Conservation (phyloP, 805 yeast species). For the Maudiozyma saulgeensis region DNA sequence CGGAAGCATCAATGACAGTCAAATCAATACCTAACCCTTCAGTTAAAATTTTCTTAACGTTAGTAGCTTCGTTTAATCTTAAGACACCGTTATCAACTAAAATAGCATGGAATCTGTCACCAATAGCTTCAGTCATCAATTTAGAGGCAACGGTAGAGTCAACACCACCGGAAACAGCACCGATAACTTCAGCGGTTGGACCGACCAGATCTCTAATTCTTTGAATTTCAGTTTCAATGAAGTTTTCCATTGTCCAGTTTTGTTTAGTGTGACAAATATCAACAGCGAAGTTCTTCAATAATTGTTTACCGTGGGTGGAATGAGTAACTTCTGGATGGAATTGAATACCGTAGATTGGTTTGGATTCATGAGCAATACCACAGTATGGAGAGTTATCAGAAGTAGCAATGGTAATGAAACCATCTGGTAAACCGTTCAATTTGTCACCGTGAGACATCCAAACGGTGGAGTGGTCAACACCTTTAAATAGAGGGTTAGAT, state of each 20-base stretch:
- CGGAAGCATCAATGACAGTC: conserved; percentile 89
- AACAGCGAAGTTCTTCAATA: conserved; percentile 88
- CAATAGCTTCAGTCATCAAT: conserved; percentile 95
- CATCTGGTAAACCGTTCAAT: conserved; percentile 79
- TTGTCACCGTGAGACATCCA: conserved; percentile 99
- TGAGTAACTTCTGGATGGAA: conserved; percentile 99
- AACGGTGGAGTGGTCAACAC: conserved; percentile 87
- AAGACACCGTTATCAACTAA: conserved; percentile 96
- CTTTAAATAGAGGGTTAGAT: conserved; percentile 66
- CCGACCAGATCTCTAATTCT: conserved; percentile 89
- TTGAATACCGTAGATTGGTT: conserved; percentile 85
- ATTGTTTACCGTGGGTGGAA: conserved; percentile 78
- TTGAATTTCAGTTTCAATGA: conserved; percentile 90
- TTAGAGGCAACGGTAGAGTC: conserved; percentile 99
- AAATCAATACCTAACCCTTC: conserved; percentile 91
- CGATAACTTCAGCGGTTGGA: conserved; percentile 96
- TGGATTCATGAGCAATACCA: conserved; percentile 70
- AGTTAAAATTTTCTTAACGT: conserved; percentile 79
- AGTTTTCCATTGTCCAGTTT: conserved; percentile 98
- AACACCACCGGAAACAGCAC: conserved; percentile 99
- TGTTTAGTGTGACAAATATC: conserved; percentile 76
- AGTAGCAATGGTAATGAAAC: conserved; percentile 80
- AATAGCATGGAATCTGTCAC: conserved; percentile 97
- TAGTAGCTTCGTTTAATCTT: conserved; percentile 87
- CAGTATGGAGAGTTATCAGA: conserved; percentile 94